Evolutionary conservation across 148 eudicot genomes (phyloP), one percentile per base, ranked within the genome.

Genomic region (Chenopodium quinoa): DNA sequence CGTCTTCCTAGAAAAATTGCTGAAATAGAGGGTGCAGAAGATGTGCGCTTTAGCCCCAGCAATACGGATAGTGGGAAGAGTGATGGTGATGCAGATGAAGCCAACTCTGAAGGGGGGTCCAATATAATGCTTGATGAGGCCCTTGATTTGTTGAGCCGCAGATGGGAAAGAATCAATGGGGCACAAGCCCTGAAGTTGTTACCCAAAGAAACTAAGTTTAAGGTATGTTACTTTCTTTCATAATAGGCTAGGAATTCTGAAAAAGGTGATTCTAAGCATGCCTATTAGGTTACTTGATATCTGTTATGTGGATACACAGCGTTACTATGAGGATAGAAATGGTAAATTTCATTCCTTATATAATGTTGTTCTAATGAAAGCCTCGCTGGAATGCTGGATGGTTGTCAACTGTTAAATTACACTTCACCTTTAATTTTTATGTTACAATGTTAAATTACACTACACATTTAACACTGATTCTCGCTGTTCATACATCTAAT

Each of bases 81-180:
- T 88, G 99, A 96, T 80, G 97, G 94, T 71, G 99, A 96, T 86
- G 91, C 85, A 67, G 99, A 85, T 73, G 99, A 92, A 77, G 83
- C 62, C 70, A 85, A 52, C 70, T 89, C 86, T 58, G 98, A 91
- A 88, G 95, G 83, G 81, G 87, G 85, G 82, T 87, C 95, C 70
- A 82, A 81, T 72, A 97, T 92, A 82, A 97, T 94, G 99, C 91
- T 92, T 84, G 99, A 97, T 79, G 97, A 91, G 89, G 99, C 97
- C 68, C 95, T 94, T 88, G 87, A 94, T 88, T 84, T 97, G 83
- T 88, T 97, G 88, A 86, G 94, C 87, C 87, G 79, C 84, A 90
- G 98, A 87, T 97, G 98, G 98, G 98, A 94, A 82, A 90, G 97
- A 77, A 90, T 97, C 80, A 88, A 97, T 85, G 99, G 99, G 75